Percentiles rank a stretch among this genome's conserved stretches.
These are phyloP conservation scores for Symbiodinium natans DNA, from an alignment of 73 alveolate species.

Conservation along the genomic window DNA sequence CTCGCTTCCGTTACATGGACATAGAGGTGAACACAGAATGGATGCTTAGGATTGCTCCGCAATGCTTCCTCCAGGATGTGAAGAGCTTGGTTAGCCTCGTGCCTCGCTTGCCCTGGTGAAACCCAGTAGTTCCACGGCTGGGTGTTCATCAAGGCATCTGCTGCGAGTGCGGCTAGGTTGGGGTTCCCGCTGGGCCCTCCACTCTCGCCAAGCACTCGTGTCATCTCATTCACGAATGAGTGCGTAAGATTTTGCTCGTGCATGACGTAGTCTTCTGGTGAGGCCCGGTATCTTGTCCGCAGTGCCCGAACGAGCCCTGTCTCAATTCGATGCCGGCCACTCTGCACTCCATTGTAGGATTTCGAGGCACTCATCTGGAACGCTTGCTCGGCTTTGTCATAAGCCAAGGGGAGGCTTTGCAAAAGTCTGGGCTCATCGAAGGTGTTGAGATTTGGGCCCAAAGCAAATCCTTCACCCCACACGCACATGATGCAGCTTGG, in stretches of 20 bases:
- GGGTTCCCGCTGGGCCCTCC: not conserved
- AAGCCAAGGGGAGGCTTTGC: conserved; percentile 28
- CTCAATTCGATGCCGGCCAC: not conserved
- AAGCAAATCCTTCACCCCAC: conserved; percentile 59
- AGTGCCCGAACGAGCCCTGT: conserved; percentile 4
- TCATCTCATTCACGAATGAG: conserved; percentile 12
- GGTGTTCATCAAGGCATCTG: conserved; percentile 74
- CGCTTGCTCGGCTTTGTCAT: conserved; percentile 11
- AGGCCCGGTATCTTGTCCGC: not conserved
- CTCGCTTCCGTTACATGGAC: conserved; percentile 72
- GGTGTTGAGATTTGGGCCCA: conserved; percentile 61
- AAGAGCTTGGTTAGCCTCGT: not conserved
- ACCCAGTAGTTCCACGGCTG: conserved; percentile 67
- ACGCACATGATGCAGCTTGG: conserved; percentile 13
- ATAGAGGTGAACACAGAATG: conserved; percentile 47
- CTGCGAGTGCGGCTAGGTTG: conserved; percentile 48
- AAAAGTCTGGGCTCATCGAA: conserved; percentile 71
- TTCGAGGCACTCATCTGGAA: not conserved
- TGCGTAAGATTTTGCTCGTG: conserved; percentile 27
- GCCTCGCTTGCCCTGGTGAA: not conserved
- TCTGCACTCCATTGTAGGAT: not conserved
- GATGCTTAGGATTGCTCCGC: not conserved
- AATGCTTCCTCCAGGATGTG: not conserved
- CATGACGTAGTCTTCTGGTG: not conserved
- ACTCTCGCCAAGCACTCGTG: not conserved